Base-by-base conservation (phyloP, 805 yeast genomes). In the Metschnikowia amazonensis region DNA sequence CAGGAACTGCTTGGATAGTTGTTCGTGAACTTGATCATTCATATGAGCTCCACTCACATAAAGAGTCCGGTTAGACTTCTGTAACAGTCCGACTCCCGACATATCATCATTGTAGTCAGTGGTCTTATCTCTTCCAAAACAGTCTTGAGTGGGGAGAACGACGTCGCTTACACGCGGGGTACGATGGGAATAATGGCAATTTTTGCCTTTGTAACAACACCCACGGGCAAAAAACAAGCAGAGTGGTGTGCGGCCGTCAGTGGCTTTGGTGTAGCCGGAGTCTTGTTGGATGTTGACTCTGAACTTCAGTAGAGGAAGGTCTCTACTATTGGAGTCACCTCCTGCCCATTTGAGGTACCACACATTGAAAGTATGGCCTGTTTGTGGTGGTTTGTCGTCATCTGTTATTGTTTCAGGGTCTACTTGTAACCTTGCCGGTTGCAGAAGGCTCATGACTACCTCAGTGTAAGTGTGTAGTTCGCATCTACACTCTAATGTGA, bases 311-410 rank as follows among this genome's bases (percentile, higher is more conserved):
- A 77, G 66, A 60, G 78, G 60, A 66, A 69, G 67, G 66, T 64
- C 53, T 28, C 57, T 55, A 35, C 67, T 63, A 27, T 79, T 80
- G 32, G 75, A 67, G 11, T 88, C 89, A 14, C 65, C 65, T 0
- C 89, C 89, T 6, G 94, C 80, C 97, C 97, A 90, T 62, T 84
- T 84, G 46, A 84, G 72, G 63, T 80, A 90, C 97, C 97, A 90
- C 13, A 88, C 74, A 57, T 90, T 90, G 69, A 85, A 90, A 0
- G 81, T 80, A 6, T 81, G 78, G 0, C 96, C 96, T 0, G 85
- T 77, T 52, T 86, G 95, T 5, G 87, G 82, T 0, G 96, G 96
- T 38, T 78, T 75, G 33, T 76, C 81, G 34, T 79, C 81, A 16
- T 75, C 73, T 0, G 81, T 70, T 13, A 81, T 62, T 4, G 69